Conservation (phyloP, 208 protist species). For the Naegleria fowleri region DNA sequence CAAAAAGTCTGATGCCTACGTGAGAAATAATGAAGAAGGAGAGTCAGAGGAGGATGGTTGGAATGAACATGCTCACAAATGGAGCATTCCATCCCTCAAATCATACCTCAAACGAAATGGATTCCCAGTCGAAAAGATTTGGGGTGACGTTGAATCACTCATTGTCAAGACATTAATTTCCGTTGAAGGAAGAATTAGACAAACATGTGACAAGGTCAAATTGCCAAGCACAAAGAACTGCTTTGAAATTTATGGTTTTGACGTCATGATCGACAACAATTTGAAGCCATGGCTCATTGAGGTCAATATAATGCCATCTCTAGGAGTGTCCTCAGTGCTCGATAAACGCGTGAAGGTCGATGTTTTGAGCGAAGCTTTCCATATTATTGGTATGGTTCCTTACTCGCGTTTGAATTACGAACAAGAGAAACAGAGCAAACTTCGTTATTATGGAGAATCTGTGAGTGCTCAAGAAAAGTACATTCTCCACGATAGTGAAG, state of each 20-base stretch:
- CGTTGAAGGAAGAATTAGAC: background rate
- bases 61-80: slow-evolving; percentile 16
- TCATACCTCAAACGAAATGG: background rate
- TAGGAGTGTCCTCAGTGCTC: slow-evolving; percentile 64
- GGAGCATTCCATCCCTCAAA: background rate
- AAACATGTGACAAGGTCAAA: background rate
- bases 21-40: background rate
- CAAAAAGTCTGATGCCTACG: background rate
- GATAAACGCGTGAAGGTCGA: slow-evolving; percentile 72
- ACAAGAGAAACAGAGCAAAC: background rate
- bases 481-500: background rate
- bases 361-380: slow-evolving; percentile 66
- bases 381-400: slow-evolving; percentile 51
- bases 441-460: background rate
- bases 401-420: background rate
- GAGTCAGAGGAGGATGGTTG: background rate
- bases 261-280: slow-evolving; percentile 87
- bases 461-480: background rate
- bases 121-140: background rate
- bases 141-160: background rate
- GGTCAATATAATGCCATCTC: slow-evolving; percentile 85
- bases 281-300: slow-evolving; percentile 93
- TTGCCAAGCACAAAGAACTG: slow-evolving; percentile 55
- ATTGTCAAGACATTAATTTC: slow-evolving; percentile 20
- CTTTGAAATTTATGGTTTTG: slow-evolving; percentile 96